A percentile compares a stretch with the other conserved stretches of the same genome.
Evolutionary conservation across 257 asterid species (phyloP).

Genomic region (Apocynum venetum): DNA sequence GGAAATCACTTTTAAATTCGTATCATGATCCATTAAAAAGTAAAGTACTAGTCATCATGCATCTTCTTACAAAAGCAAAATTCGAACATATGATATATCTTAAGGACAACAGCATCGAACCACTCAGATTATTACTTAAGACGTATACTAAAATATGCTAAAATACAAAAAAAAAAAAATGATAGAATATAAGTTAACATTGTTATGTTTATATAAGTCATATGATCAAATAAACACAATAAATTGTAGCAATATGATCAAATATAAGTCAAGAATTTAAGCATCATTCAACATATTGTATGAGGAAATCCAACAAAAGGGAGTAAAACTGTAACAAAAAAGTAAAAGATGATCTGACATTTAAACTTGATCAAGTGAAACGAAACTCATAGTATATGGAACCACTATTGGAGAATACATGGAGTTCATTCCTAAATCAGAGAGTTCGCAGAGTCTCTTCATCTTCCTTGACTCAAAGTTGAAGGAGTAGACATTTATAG

Average conservation of each 20-base stretch:
- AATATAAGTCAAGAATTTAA: background rate
- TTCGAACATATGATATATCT: too few species aligned
- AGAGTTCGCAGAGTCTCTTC: conserved; percentile 35
- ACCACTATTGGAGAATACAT: conserved; percentile 44
- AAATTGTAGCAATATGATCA: background rate
- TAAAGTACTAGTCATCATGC: too few species aligned
- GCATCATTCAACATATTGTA: background rate
- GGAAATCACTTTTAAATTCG: too few species aligned
- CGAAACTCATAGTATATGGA: conserved; percentile 61
- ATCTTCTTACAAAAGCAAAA: too few species aligned
- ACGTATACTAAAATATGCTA: too few species aligned
- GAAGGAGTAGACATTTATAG: conserved; percentile 24
- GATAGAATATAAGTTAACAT: too few species aligned
- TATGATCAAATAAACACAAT: background rate
- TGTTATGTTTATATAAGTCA: too few species aligned
- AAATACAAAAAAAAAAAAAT: too few species aligned
- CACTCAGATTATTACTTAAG: too few species aligned
- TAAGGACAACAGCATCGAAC: too few species aligned
- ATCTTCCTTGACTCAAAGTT: conserved; percentile 41
- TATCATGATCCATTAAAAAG: too few species aligned
- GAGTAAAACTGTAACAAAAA: background rate
- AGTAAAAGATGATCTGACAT: background rate
- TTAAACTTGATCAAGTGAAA: conserved; percentile 25
- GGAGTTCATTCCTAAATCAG: conserved; percentile 41
- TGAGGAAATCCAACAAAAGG: background rate